These are phyloP conservation scores for Ustilago esculenta DNA, from an alignment of 1,284 basidiomycete species.

Conservation along the genomic window DNA sequence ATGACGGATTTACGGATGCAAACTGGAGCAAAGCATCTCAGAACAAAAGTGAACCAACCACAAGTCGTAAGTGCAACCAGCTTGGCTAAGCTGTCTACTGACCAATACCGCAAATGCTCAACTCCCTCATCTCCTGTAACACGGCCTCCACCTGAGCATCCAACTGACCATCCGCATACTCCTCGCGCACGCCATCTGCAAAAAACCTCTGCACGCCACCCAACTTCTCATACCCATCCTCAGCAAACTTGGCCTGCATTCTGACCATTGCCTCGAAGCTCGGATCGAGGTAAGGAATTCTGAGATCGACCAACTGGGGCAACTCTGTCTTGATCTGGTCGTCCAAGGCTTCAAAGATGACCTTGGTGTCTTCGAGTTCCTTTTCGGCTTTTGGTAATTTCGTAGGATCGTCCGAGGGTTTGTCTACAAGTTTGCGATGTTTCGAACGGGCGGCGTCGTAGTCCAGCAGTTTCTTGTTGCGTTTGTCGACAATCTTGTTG, in stretches of 20 bases:
- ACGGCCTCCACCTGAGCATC: constrained; percentile 95
- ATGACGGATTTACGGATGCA: too few species aligned
- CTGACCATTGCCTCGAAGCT: constrained; percentile 97
- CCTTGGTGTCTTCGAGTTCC: constrained; percentile 91
- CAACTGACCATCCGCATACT: constrained; percentile 94
- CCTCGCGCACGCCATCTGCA: constrained; percentile 68
- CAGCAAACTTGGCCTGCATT: constrained; percentile 94
- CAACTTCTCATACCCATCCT: constrained; percentile 97
- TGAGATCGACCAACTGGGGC: constrained; percentile 89
- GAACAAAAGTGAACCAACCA: too few species aligned
- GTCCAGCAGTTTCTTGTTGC: constrained; percentile 97
- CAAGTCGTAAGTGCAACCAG: too few species aligned
- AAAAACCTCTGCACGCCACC: constrained; percentile 89
- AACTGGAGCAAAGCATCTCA: too few species aligned
- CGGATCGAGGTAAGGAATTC: constrained; percentile 96
- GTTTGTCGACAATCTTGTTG: constrained; percentile 91
- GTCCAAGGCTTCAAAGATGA: constrained; percentile 92
- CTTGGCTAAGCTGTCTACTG: too few species aligned
- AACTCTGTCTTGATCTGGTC: constrained; percentile 89
- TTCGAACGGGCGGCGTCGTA: constrained; percentile 87
- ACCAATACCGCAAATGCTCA: constrained; percentile 75
- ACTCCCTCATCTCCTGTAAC: constrained; percentile 92
- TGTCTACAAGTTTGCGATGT: constrained; percentile 82
- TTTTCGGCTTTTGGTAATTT: constrained; percentile 92
- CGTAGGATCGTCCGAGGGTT: constrained; percentile 90